Evolutionary conservation across 2,329 filamentous ascomycete species (phyloP).

Genomic region (Chlorencoelia australis): DNA sequence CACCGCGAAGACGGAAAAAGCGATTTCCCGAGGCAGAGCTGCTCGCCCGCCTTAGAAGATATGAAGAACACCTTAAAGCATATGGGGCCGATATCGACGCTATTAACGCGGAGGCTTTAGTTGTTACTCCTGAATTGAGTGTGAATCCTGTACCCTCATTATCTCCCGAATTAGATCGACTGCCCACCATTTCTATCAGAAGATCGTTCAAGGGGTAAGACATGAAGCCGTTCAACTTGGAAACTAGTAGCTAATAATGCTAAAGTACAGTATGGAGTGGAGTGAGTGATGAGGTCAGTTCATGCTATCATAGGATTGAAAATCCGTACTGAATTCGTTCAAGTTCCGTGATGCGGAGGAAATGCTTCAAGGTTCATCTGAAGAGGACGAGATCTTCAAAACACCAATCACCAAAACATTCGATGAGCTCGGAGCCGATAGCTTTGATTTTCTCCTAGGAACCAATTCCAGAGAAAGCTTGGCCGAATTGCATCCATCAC

Average conservation of each 20-base stretch:
- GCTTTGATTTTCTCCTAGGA: slow-evolving; percentile 35
- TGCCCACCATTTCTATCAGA: slow-evolving; percentile 9
- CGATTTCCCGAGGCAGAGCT: slow-evolving; percentile 14
- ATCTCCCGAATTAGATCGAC: too few relatives aligned
- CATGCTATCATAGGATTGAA: too few relatives aligned
- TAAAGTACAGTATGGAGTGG: slow-evolving; percentile 11
- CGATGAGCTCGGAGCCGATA: slow-evolving; percentile 17
- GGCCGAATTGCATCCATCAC: slow-evolving; percentile 41
- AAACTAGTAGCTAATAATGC: too few relatives aligned
- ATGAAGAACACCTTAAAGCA: slow-evolving; percentile 11
- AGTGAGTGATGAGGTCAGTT: slow-evolving; percentile 14
- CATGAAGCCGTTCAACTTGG: too few relatives aligned
- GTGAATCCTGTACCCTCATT: too few relatives aligned
- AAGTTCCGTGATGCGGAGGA: slow-evolving; percentile 25
- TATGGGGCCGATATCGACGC: slow-evolving; percentile 18
- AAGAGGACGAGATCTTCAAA: slow-evolving; percentile 19
- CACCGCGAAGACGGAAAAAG: slow-evolving; percentile 19
- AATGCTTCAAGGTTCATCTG: slow-evolving; percentile 25
- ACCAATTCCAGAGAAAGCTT: slow-evolving; percentile 34
- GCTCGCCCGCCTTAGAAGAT: slow-evolving; percentile 17
- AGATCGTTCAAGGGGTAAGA: too few relatives aligned
- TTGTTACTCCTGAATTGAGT: too few relatives aligned
- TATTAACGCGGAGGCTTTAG: background rate
- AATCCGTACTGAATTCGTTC: too few relatives aligned
- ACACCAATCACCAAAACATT: slow-evolving; percentile 19